Percentiles rank a stretch among this genome's conserved stretches.
These are phyloP conservation scores for Chalaropsis thielavioides DNA, from an alignment of 2,329 filamentous ascomycete species.

Conservation along the genomic window DNA sequence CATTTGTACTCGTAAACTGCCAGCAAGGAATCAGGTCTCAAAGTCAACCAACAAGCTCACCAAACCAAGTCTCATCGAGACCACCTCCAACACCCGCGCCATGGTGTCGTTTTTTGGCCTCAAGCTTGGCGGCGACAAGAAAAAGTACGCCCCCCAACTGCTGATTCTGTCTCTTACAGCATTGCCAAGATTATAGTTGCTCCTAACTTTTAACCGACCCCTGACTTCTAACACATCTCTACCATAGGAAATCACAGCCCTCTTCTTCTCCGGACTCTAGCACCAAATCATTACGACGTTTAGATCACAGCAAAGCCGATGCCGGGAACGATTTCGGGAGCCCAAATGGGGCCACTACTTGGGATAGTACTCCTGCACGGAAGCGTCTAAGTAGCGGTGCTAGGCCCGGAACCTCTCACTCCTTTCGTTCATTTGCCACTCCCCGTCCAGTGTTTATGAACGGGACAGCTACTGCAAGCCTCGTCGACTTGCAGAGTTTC, in stretches of 20 bases:
- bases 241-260: slow-evolving; percentile 8
- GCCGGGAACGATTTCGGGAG: neutral
- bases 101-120: slow-evolving; percentile 45
- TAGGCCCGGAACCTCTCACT: slow-evolving; percentile 18
- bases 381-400: slow-evolving; percentile 12
- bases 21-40: neutral
- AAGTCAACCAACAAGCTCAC: neutral
- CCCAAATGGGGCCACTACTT: slow-evolving; percentile 4
- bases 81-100: too few species aligned
- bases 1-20: neutral
- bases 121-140: slow-evolving; percentile 41
- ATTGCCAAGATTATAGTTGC: neutral
- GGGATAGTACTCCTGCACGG: slow-evolving; percentile 7
- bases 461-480: slow-evolving; percentile 14
- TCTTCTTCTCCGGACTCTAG: slow-evolving; percentile 1
- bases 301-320: slow-evolving; percentile 2
- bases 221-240: neutral
- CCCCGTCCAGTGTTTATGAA: slow-evolving; percentile 17
- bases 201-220: neutral
- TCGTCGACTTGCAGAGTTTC: slow-evolving; percentile 12
- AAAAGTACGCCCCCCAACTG: slow-evolving; percentile 33
- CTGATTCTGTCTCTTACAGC: slow-evolving; percentile 12
- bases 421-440: slow-evolving; percentile 14
- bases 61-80: neutral
- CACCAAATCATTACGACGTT: neutral